Conservation (phyloP, 2,329 filamentous ascomycete species). For the Aureobasidium vineae region DNA sequence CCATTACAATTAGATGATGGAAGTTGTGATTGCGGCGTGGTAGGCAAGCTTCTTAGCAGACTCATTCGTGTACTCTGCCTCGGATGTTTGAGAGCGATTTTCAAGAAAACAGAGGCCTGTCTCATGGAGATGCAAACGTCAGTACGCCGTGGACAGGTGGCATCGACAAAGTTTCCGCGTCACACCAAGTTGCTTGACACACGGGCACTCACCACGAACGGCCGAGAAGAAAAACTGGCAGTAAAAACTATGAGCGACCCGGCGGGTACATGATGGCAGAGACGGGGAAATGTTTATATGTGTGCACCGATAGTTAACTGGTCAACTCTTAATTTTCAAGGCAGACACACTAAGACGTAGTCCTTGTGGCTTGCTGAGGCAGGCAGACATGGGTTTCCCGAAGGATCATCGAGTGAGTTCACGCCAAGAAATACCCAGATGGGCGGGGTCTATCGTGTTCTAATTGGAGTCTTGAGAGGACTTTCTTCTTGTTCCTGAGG, state of each 20-base stretch:
- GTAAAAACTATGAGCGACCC: slow-evolving; percentile 14
- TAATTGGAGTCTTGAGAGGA: neutral
- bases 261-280: slow-evolving; percentile 1
- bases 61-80: slow-evolving; percentile 6
- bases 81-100: neutral
- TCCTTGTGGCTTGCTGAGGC: slow-evolving; percentile 19
- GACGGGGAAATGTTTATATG: slow-evolving; percentile 9
- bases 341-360: slow-evolving; percentile 24
- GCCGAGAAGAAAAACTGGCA: slow-evolving; percentile 9
- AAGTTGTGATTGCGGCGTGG: neutral
- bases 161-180: slow-evolving; percentile 23
- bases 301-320: slow-evolving; percentile 20
- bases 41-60: slow-evolving; percentile 20
- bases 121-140: slow-evolving; percentile 6
- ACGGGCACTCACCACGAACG: slow-evolving; percentile 25
- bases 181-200: slow-evolving; percentile 15
- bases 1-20: slow-evolving; percentile 14
- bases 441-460: slow-evolving; percentile 8
- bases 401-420: slow-evolving; percentile 5
- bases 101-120: neutral
- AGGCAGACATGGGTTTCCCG: slow-evolving; percentile 20
- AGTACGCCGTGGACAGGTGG: slow-evolving; percentile 19
- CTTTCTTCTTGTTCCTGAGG: slow-evolving; percentile 16
- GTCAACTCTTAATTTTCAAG: slow-evolving; percentile 21
- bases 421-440: slow-evolving; percentile 4